Evolutionary conservation across 2,329 filamentous ascomycete species (phyloP), one percentile per base, ranked within the genome.

Genomic region (Fusarium goolgardi): DNA sequence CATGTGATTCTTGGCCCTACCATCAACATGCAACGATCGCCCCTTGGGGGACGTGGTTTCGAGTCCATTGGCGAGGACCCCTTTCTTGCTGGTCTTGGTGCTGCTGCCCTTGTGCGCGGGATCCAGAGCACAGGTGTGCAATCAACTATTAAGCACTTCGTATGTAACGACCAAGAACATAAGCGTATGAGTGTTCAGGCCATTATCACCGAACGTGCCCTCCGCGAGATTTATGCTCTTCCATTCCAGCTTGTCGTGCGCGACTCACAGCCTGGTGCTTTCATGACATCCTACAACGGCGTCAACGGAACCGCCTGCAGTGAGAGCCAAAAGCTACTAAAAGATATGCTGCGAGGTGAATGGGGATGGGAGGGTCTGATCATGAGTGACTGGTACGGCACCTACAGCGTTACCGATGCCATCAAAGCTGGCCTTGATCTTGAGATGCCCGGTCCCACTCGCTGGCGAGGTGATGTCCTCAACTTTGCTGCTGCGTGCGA

Each of bases 131-230:
- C 81, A 20, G 85, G 85, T 12, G 81, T 88, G 35, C 82, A 84
- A 69, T 85, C 86, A 5, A 85, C 84, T 4, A 79, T 87, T 61
- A 89, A 88, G 79, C 86, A 88, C 74, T 88, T 88, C 73, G 82
- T 88, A 21, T 87, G 85, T 76, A 88, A 88, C 64, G 86, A 88
- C 70, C 85, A 88, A 71, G 86, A 88, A 73, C 84, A 87, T 69
- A 83, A 82, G 75, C 81, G 86, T 20, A 85, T 86, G 77, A 83
- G 81, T 10, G 84, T 88, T 0, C 81, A 88, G 64, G 82, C 81
- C 59, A 83, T 86, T 45, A 76, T 88, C 32, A 86, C 85, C 1
- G 82, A 85, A 69, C 81, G 86, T 25, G 85, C 86, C 13, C 77
- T 88, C 59, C 82, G 86, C 34, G 86, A 88, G 78, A 84, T 88